phyloP scores from a whole-genome alignment of 192 early-diverging fungal species.

The Coemansia asiatica region DNA sequence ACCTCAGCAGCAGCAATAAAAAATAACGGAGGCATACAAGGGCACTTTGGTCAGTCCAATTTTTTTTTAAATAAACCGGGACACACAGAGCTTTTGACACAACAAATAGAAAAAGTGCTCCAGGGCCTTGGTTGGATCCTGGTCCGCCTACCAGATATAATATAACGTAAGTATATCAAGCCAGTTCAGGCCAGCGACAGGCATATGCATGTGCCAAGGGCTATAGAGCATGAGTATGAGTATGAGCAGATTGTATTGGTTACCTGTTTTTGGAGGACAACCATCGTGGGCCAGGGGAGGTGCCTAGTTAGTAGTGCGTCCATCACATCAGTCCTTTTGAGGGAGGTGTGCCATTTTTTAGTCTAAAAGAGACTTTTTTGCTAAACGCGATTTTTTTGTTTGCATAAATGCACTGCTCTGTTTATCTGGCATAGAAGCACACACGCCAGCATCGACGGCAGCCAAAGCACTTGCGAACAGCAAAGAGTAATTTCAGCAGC shows the following conservation, averaged over 20 bases:
- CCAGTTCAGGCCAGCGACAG: no score
- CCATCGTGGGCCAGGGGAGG: no score
- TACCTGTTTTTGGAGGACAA: no score
- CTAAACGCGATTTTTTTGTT: not conserved
- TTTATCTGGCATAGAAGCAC: not conserved
- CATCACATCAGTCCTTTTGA: no score
- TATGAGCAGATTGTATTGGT: no score
- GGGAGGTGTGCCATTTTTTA: not conserved
- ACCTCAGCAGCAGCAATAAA: constrained; percentile 2
- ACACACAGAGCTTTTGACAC: not conserved
- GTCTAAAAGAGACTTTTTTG: not conserved
- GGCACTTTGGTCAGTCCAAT: no score
- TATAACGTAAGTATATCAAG: not conserved
- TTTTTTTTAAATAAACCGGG: not conserved
- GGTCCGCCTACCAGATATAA: not conserved
- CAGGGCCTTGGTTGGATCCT: not conserved
- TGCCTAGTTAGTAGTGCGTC: no score
- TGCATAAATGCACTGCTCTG: not conserved
- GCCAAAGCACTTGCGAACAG: not conserved
- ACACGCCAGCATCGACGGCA: not conserved
- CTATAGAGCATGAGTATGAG: no score
- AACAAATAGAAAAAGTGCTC: not conserved
- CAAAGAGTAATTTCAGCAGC: not conserved
- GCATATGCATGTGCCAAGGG: no score
- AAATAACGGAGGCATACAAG: not conserved